A percentile compares a stretch with the other conserved stretches of the same genome.
Conservation (phyloP, 2,329 filamentous ascomycete genomes). For the Corinectria fuckeliana region DNA sequence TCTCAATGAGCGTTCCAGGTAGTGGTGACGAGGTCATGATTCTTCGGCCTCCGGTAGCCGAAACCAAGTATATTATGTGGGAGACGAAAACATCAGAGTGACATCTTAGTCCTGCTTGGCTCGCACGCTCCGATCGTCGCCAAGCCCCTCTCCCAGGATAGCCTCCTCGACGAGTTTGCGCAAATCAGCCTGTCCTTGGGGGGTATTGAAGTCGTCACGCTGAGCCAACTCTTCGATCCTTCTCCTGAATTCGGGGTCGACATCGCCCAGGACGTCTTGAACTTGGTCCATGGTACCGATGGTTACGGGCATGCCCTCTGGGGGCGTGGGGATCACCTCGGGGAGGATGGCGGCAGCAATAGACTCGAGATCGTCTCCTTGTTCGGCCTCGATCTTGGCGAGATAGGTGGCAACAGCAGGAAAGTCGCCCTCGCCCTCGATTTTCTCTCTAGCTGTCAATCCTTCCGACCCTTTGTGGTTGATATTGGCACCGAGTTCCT, state of each 20-base stretch:
- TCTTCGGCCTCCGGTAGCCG: conserved; percentile 56
- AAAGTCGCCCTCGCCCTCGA: conserved; percentile 49
- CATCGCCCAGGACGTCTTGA: conserved; percentile 65
- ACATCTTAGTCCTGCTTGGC: conserved; percentile 59
- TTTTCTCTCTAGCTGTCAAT: conserved; percentile 80
- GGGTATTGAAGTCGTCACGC: conserved; percentile 81
- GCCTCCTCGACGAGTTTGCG: conserved; percentile 82
- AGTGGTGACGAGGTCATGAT: conserved; percentile 59
- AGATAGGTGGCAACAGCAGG: conserved; percentile 31
- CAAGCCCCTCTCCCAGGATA: conserved; percentile 69
- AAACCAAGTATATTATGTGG: conserved; percentile 66
- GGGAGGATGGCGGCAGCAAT: conserved; percentile 38
- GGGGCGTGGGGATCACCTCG: conserved; percentile 66
- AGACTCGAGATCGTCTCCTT: conserved; percentile 39
- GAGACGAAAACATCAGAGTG: conserved; percentile 58
- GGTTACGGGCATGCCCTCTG: conserved; percentile 78
- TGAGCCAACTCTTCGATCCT: conserved; percentile 89
- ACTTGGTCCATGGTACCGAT: conserved; percentile 75
- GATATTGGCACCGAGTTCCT: conserved; percentile 78
- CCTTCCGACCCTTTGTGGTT: conserved; percentile 74
- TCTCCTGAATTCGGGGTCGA: conserved; percentile 82
- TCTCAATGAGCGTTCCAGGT: conserved; percentile 53
- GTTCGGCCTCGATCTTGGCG: conserved; percentile 29
- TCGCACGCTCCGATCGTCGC: conserved; percentile 70
- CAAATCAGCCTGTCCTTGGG: conserved; percentile 80